These are phyloP conservation scores for Daphne laureola DNA, from an alignment of 441 rosid genomes.

Conservation along the genomic window DNA sequence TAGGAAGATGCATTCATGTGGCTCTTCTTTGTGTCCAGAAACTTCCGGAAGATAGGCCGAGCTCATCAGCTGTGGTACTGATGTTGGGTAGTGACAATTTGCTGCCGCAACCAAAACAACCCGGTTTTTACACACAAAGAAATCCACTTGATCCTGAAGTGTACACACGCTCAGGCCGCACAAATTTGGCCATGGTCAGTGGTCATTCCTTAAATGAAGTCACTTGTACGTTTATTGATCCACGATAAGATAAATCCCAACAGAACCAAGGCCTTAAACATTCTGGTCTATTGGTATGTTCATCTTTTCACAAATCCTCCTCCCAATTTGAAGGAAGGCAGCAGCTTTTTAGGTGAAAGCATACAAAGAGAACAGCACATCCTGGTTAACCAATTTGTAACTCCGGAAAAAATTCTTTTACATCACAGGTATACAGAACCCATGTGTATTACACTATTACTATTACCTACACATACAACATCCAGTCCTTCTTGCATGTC, in stretches of 20 bases:
- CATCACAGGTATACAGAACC: too few species aligned
- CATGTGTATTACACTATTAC: too few species aligned
- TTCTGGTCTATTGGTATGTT: too few species aligned
- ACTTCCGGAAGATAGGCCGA: conserved; percentile 16
- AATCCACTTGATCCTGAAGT: background rate
- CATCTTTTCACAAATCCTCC: too few species aligned
- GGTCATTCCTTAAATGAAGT: background rate
- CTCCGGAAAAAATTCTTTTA: too few species aligned
- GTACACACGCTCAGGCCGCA: background rate
- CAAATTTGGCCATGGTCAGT: background rate
- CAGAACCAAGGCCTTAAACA: too few species aligned
- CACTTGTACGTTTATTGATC: background rate
- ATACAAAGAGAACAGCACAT: too few species aligned
- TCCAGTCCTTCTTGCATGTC: too few species aligned
- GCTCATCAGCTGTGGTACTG: conserved; percentile 18
- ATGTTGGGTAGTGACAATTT: conserved; percentile 18
- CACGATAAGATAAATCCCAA: background rate
- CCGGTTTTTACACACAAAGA: conserved; percentile 19
- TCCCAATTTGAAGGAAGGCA: too few species aligned
- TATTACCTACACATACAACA: too few species aligned
- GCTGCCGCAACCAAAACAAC: conserved; percentile 14
- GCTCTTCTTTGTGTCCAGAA: conserved; percentile 22
- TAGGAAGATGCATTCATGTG: conserved; percentile 13
- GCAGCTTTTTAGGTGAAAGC: too few species aligned
- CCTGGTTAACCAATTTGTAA: too few species aligned